phyloP scores from a whole-genome alignment of 495 filamentous ascomycete species.

The Bacidia rubella region DNA sequence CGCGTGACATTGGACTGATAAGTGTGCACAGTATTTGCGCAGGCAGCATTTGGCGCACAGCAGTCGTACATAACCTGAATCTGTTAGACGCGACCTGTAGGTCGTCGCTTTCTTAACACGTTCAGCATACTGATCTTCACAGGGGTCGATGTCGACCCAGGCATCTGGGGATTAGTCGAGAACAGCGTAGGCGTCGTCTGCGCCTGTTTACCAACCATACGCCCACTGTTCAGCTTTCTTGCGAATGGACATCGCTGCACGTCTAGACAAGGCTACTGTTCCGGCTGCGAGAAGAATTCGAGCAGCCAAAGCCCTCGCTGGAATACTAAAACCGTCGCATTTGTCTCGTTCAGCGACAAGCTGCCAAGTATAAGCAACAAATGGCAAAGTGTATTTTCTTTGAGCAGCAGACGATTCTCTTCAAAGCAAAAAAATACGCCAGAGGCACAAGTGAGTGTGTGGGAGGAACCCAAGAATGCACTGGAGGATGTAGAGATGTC shows the following conservation, averaged over 20 bases:
- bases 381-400: not conserved
- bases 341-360: not conserved
- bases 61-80: slow-evolving; percentile 1
- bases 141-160: slow-evolving; percentile 7
- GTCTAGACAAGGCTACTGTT: not conserved
- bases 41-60: slow-evolving; percentile 3
- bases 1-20: not conserved
- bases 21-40: slow-evolving; percentile 1
- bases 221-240: slow-evolving; percentile 3
- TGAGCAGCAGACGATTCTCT: not conserved
- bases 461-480: not conserved
- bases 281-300: not conserved
- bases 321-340: too few relatives aligned
- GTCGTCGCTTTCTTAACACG: not conserved
- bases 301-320: not conserved
- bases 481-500: not conserved
- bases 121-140: not conserved
- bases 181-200: slow-evolving; percentile 9
- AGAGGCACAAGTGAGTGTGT: not conserved
- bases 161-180: slow-evolving; percentile 9
- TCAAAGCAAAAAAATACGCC: not conserved
- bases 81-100: slow-evolving; percentile 6
- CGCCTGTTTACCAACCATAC: slow-evolving; percentile 9
- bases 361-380: not conserved
- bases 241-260: not conserved